Base-by-base conservation (phyloP, 352 stramenopile genomes). In the Blastocystis sp. region DNA sequence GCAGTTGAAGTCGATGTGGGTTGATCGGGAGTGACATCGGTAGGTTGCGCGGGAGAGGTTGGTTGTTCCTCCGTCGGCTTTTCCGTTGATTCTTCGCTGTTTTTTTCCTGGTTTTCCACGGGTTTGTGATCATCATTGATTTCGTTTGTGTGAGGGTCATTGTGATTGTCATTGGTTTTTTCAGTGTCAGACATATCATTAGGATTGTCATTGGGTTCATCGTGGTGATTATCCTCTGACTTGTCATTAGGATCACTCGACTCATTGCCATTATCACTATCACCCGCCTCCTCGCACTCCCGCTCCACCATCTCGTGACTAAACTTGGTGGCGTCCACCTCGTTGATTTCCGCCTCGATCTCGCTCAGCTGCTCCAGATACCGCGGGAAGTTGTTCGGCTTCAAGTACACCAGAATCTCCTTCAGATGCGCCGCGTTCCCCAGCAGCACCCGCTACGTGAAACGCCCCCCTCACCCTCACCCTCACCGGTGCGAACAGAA, bases 301-400 rank as follows among this genome's bases (percentile, higher is more conserved):
- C 56, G 32, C 56, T 67, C 40, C 36, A n/a, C 38, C 32, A 51
- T 53, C 21, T 29, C 44, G 21, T 78, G 67, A 46, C 57, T 78
- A 56, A 61, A 78, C 67, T 78, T 78, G 11, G 67, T 78, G 3
- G 67, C 67, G 21, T 78, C 67, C 27, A 78, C 53, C 24, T 9
- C 67, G 21, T 78, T 78, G 16, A 78, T 78, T 40, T 54, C 44
- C 29, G 18, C 36, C 67, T 78, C 67, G 27, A 78, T 29, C 14
- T 78, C 67, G 11, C 16, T 46, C 29, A 78, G 32, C 67, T 78
- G 67, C 21, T 78, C 67, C 29, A 78, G 32, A 40, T 78, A 78
- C 67, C 67, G 42, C 49, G 67, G 67, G 67, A 78, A 78, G 21
- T 78, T 78, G 21, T 78, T 78, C 0, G 67, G 67, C 49, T 78